Percentiles rank a stretch among this genome's conserved stretches.
phyloP scores from a whole-genome alignment of 2,329 filamentous ascomycete genomes.

The Alternaria infectoria region DNA sequence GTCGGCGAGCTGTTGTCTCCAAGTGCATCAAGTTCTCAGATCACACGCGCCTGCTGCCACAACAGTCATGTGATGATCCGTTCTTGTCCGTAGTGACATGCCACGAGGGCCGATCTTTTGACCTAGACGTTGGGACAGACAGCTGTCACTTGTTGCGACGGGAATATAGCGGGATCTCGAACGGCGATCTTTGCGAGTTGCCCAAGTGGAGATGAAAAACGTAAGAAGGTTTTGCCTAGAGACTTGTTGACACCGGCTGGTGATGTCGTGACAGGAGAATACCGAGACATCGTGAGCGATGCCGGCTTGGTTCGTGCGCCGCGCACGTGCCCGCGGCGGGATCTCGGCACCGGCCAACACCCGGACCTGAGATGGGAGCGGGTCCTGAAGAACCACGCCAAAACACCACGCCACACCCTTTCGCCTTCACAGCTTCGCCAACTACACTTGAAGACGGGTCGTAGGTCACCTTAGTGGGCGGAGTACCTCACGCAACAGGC shows the following conservation, averaged over 20 bases:
- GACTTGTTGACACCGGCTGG: background rate
- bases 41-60: background rate
- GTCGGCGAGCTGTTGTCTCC: background rate
- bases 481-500: slow-evolving; percentile 15
- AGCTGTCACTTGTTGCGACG: background rate
- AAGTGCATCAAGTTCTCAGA: background rate
- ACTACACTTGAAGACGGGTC: background rate
- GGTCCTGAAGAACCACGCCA: background rate
- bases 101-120: background rate
- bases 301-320: background rate
- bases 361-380: background rate
- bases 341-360: background rate
- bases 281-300: background rate
- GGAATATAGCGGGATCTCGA: background rate
- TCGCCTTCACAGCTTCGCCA: background rate
- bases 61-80: background rate
- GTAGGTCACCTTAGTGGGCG: background rate
- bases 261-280: background rate
- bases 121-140: background rate
- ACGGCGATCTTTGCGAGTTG: background rate
- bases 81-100: background rate
- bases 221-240: background rate
- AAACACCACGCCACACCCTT: background rate
- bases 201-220: background rate
- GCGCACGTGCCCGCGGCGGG: background rate